These are phyloP conservation scores for Teunomyces atbi DNA, from an alignment of 805 yeast species.

Conservation along the genomic window DNA sequence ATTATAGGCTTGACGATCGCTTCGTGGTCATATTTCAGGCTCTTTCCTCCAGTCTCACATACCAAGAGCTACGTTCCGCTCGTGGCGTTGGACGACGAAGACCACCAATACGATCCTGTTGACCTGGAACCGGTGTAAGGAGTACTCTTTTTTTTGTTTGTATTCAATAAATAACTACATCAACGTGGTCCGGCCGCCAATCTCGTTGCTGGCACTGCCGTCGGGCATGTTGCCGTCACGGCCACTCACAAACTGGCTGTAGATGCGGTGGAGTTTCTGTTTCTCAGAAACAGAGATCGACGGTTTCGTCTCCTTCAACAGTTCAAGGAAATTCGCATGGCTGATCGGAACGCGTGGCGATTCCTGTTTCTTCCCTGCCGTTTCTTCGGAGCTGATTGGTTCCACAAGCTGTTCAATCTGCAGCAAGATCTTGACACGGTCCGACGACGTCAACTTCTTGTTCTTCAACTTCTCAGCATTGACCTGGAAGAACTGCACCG, in stretches of 20 bases:
- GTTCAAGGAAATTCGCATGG: constrained; percentile 54
- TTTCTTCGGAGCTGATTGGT: constrained; percentile 5
- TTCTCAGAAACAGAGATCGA: constrained; percentile 78
- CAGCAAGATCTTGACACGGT: constrained; percentile 38
- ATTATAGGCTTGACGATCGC: constrained; percentile 63
- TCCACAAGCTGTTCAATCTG: constrained; percentile 41
- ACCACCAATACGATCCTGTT: not conserved
- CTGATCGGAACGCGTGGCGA: constrained; percentile 43
- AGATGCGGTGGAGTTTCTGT: constrained; percentile 59
- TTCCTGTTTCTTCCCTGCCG: constrained; percentile 1
- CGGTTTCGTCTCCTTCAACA: constrained; percentile 79
- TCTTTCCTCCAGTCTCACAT: constrained; percentile 44
- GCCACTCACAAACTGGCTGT: constrained; percentile 68
- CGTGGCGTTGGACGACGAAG: constrained; percentile 15
- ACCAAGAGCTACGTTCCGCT: constrained; percentile 41
- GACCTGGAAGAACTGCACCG: constrained; percentile 44
- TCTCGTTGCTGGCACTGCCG: constrained; percentile 73
- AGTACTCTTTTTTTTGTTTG: not conserved
- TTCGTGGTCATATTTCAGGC: constrained; percentile 51
- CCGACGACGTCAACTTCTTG: constrained; percentile 33
- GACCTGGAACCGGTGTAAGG: not conserved
- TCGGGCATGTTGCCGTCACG: constrained; percentile 87
- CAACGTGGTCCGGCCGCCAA: constrained; percentile 82
- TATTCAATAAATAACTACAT: constrained; percentile 45
- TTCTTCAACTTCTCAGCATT: constrained; percentile 27